phyloP scores from a whole-genome alignment of 108 stramenopile species.

The Skeletonema tropicum region DNA sequence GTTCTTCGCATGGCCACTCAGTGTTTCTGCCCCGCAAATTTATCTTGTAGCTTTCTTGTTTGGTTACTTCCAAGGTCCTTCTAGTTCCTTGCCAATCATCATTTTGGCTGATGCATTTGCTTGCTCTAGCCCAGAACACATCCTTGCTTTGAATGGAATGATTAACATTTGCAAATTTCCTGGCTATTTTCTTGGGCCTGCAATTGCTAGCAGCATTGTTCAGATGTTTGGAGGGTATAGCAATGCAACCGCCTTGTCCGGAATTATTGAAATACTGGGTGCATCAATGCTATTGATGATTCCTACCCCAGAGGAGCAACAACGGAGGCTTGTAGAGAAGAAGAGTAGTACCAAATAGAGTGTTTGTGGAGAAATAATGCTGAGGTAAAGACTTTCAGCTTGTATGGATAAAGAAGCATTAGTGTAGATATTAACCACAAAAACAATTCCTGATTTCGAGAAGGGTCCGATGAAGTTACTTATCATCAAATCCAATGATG shows the following conservation, averaged over 20 bases:
- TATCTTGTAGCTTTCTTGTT: constrained; percentile 3
- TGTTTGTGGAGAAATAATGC: neutral
- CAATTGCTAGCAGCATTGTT: neutral
- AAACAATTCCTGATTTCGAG: too few relatives aligned
- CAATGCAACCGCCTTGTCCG: neutral
- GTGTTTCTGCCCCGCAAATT: neutral
- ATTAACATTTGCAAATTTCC: neutral
- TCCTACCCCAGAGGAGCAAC: constrained; percentile 9
- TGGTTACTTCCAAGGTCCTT: constrained; percentile 14
- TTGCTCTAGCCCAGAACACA: neutral
- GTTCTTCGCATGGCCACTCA: constrained; percentile 8
- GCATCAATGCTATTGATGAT: constrained; percentile 1
- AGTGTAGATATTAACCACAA: neutral
- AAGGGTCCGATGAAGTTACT: too few relatives aligned
- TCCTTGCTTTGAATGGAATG: neutral
- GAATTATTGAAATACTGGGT: neutral
- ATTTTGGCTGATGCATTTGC: constrained; percentile 10
- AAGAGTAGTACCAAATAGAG: neutral
- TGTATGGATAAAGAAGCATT: neutral
- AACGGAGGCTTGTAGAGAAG: constrained; percentile 1
- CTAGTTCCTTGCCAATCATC: constrained; percentile 17
- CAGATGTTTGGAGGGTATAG: neutral
- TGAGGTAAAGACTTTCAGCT: neutral
- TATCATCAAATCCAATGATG: too few relatives aligned
- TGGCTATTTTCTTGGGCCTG: neutral